phyloP scores from a whole-genome alignment of 163 green algal genomes.

The Chloromonas sp. region DNA sequence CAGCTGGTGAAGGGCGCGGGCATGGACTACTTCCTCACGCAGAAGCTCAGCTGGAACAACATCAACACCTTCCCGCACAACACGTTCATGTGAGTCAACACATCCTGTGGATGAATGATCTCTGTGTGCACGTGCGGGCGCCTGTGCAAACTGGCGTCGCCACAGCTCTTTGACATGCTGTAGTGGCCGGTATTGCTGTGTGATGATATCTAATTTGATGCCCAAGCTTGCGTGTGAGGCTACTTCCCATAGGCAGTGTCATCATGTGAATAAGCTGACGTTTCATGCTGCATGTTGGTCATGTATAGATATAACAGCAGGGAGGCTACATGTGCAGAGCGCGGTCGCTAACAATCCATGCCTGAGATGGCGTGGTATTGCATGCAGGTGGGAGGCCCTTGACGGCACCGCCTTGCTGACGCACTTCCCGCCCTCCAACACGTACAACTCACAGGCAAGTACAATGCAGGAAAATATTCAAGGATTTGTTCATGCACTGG shows the following conservation, averaged over 20 bases:
- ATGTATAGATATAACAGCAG: too few species aligned
- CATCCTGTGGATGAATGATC: background rate
- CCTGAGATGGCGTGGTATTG: background rate
- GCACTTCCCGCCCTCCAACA: conserved; percentile 30
- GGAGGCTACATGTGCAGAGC: too few species aligned
- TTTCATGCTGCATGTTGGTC: too few species aligned
- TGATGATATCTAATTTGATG: too few species aligned
- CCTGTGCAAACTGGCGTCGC: background rate
- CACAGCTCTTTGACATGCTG: background rate
- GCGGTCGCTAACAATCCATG: background rate
- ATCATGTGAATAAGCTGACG: too few species aligned
- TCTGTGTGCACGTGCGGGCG: background rate
- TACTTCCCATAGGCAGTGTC: too few species aligned
- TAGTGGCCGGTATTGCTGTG: background rate
- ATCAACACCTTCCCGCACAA: conserved; percentile 42
- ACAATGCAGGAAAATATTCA: background rate
- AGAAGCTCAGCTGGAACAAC: conserved; percentile 44
- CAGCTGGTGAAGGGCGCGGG: conserved; percentile 24
- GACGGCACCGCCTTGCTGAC: conserved; percentile 28
- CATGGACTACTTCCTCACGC: conserved; percentile 40
- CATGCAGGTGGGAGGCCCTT: conserved; percentile 16
- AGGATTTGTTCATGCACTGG: background rate
- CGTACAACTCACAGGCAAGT: conserved; percentile 4
- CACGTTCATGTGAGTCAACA: conserved; percentile 19
- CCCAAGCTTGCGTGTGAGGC: too few species aligned